phyloP scores from a whole-genome alignment of 768 basidiomycete species.

The Serendipita vermifera region DNA sequence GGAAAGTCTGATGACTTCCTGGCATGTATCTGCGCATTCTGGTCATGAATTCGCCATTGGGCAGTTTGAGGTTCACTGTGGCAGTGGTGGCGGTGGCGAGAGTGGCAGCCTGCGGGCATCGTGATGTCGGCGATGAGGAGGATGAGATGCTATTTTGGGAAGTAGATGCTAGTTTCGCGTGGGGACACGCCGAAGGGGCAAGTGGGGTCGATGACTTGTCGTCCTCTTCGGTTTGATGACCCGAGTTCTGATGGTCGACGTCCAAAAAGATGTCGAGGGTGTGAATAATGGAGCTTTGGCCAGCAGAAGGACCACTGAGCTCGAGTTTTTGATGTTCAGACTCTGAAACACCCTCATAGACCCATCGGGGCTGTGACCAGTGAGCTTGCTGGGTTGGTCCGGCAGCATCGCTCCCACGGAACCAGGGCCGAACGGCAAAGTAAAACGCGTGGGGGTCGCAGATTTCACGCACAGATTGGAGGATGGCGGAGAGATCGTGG shows the following conservation, averaged over 20 bases:
- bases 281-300: constrained; percentile 86
- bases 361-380: constrained; percentile 23
- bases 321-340: constrained; percentile 30
- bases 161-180: too few species aligned
- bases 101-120: too few species aligned
- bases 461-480: constrained; percentile 51
- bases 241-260: constrained; percentile 34
- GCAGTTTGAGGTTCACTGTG: too few species aligned
- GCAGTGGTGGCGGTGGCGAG: constrained; percentile 11
- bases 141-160: too few species aligned
- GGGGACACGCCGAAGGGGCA: too few species aligned
- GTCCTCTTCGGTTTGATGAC: neutral
- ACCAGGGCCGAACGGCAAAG: constrained; percentile 87
- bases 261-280: constrained; percentile 62
- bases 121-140: too few species aligned
- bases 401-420: constrained; percentile 58
- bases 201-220: neutral
- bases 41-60: constrained; percentile 48
- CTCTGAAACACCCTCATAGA: constrained; percentile 63
- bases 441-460: constrained; percentile 75
- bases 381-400: neutral
- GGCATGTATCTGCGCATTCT: constrained; percentile 93
- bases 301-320: constrained; percentile 82
- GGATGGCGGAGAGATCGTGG: constrained; percentile 43
- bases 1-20: constrained; percentile 65